phyloP scores from a whole-genome alignment of 805 yeast species.

The Yamadazyma akitaensis region DNA sequence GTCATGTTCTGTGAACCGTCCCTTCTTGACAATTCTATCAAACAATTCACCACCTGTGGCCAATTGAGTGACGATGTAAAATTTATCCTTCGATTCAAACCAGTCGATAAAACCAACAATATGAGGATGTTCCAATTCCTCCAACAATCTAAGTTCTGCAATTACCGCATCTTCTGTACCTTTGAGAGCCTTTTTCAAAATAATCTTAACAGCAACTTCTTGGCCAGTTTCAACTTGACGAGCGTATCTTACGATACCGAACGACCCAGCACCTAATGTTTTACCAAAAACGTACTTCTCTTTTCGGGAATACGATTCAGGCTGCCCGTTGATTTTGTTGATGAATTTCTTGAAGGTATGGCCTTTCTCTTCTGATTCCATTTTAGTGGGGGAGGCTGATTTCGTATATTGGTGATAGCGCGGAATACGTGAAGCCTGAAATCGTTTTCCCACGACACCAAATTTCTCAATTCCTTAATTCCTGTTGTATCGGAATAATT shows the following conservation, averaged over 20 bases:
- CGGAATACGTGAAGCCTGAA: background rate
- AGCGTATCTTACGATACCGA: constrained; percentile 88
- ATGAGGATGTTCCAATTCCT: constrained; percentile 72
- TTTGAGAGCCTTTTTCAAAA: constrained; percentile 77
- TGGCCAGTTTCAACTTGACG: constrained; percentile 47
- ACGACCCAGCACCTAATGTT: constrained; percentile 92
- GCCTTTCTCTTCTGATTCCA: constrained; percentile 1
- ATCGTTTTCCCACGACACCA: background rate
- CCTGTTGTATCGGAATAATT: background rate
- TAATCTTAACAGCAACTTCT: constrained; percentile 86
- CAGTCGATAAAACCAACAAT: constrained; percentile 89
- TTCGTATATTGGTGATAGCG: background rate
- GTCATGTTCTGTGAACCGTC: constrained; percentile 84
- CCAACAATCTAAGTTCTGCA: constrained; percentile 73
- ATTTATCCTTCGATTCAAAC: constrained; percentile 91
- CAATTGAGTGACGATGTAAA: constrained; percentile 88
- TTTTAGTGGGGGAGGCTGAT: background rate
- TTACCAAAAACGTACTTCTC: constrained; percentile 70
- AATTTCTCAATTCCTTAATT: background rate
- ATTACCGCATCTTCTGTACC: constrained; percentile 74
- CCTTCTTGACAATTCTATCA: constrained; percentile 76
- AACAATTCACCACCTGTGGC: constrained; percentile 96
- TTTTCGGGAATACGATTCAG: constrained; percentile 64
- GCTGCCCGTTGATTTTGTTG: constrained; percentile 68
- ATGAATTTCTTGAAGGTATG: constrained; percentile 30